Evolutionary conservation across 352 stramenopile species (phyloP).

Genomic region (Pythium coloratum): DNA sequence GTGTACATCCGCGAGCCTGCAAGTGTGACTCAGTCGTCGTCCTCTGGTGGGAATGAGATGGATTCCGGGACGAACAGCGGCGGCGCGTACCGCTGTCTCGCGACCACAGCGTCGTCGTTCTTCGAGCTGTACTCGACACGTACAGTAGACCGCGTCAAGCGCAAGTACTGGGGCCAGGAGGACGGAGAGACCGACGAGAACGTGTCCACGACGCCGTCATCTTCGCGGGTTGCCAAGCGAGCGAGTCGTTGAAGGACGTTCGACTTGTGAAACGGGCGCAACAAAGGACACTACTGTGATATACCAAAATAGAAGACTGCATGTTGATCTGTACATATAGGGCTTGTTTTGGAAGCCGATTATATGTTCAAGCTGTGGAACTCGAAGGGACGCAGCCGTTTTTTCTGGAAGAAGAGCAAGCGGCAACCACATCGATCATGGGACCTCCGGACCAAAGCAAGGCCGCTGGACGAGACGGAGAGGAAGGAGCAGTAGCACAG

Average conservation of each 20-base stretch:
- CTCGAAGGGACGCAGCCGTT: neutral
- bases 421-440: conserved; percentile 27
- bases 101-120: conserved; percentile 60
- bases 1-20: conserved; percentile 43
- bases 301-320: conserved; percentile 1
- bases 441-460: conserved; percentile 52
- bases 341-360: neutral
- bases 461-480: conserved; percentile 16
- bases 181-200: conserved; percentile 9
- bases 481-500: conserved; percentile 1
- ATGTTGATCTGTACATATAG: neutral
- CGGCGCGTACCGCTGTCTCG: conserved; percentile 49
- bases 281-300: neutral
- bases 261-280: conserved; percentile 6
- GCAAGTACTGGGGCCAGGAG: conserved; percentile 53
- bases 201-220: conserved; percentile 17
- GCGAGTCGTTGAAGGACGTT: neutral
- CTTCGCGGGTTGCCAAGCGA: conserved; percentile 19
- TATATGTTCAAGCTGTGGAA: neutral
- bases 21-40: neutral
- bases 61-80: too few species aligned
- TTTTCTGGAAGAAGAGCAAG: neutral
- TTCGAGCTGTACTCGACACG: conserved; percentile 87
- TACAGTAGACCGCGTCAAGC: conserved; percentile 81
- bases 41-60: neutral